Conservation (phyloP, 306 rosid genomes). For the Ammopiptanthus mongolicus region DNA sequence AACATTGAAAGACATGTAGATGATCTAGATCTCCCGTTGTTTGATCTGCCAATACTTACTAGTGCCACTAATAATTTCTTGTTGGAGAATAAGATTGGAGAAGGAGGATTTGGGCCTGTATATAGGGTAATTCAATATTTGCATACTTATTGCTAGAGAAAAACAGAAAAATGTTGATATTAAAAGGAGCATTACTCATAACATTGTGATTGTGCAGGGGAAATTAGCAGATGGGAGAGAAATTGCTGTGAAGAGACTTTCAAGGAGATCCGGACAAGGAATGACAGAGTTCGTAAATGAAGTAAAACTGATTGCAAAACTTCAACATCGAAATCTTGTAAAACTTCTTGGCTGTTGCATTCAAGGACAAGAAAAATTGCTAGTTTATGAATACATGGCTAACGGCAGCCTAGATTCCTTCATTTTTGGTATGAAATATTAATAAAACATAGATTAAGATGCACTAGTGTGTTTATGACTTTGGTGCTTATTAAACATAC, state of each 20-base stretch:
- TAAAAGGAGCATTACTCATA: not conserved
- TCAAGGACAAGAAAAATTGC: not conserved
- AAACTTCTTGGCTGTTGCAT: not conserved
- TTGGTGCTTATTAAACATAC: too few species aligned
- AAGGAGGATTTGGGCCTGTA: constrained; percentile 42
- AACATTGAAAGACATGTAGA: not conserved
- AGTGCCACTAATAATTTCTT: constrained; percentile 27
- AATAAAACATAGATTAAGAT: not conserved
- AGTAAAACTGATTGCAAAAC: not conserved
- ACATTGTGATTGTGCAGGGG: not conserved
- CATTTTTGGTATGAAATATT: not conserved
- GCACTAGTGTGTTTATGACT: too few species aligned
- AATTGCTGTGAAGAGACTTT: not conserved
- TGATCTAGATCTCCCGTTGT: constrained; percentile 33
- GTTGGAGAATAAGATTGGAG: constrained; percentile 20
- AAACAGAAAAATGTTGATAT: too few species aligned
- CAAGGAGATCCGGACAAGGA: not conserved
- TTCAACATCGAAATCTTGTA: not conserved
- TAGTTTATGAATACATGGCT: not conserved
- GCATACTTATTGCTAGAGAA: too few species aligned
- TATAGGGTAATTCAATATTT: constrained; percentile 12
- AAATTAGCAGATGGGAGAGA: not conserved
- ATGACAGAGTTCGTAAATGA: not conserved
- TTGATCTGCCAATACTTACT: constrained; percentile 13
- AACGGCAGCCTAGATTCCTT: not conserved